These are phyloP conservation scores for Antarctomyces pellizariae DNA, from an alignment of 495 filamentous ascomycete species.

Conservation along the genomic window DNA sequence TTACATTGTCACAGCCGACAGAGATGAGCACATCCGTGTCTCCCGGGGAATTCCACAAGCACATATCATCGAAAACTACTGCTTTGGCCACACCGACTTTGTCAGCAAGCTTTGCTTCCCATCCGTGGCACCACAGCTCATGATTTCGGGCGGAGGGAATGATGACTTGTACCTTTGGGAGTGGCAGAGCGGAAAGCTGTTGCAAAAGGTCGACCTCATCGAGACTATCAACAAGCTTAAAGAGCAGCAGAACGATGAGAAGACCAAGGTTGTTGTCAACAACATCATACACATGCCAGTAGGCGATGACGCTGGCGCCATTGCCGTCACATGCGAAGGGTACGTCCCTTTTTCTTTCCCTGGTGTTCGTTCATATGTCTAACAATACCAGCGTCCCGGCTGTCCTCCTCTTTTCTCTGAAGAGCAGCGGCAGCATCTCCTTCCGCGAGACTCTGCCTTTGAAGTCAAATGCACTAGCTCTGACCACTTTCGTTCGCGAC, in stretches of 20 bases:
- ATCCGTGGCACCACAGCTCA: slow-evolving; percentile 23
- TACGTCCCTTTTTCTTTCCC: slow-evolving; percentile 15
- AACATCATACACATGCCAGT: slow-evolving; percentile 19
- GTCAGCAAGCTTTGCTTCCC: slow-evolving; percentile 51
- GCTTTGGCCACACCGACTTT: slow-evolving; percentile 68
- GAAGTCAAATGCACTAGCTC: slow-evolving; percentile 36
- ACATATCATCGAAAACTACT: slow-evolving; percentile 73
- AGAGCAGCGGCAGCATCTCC: slow-evolving; percentile 17
- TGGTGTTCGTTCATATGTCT: slow-evolving; percentile 1
- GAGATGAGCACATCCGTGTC: slow-evolving; percentile 92
- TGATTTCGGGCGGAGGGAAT: slow-evolving; percentile 79
- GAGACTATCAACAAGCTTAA: not conserved
- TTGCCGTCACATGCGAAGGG: slow-evolving; percentile 49
- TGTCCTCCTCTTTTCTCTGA: slow-evolving; percentile 32
- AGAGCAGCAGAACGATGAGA: slow-evolving; percentile 9
- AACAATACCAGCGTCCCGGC: slow-evolving; percentile 27
- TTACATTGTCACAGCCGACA: slow-evolving; percentile 75
- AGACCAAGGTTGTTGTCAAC: slow-evolving; percentile 26
- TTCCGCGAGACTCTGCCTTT: slow-evolving; percentile 23
- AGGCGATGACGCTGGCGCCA: slow-evolving; percentile 3
- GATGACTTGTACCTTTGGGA: slow-evolving; percentile 58
- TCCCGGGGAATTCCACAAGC: slow-evolving; percentile 64
- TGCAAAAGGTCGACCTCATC: slow-evolving; percentile 28
- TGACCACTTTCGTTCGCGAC: slow-evolving; percentile 14
- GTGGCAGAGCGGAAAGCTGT: slow-evolving; percentile 34